Conservation (phyloP, 176 grass and related monocot genomes). For the Oryza brachyantha region DNA sequence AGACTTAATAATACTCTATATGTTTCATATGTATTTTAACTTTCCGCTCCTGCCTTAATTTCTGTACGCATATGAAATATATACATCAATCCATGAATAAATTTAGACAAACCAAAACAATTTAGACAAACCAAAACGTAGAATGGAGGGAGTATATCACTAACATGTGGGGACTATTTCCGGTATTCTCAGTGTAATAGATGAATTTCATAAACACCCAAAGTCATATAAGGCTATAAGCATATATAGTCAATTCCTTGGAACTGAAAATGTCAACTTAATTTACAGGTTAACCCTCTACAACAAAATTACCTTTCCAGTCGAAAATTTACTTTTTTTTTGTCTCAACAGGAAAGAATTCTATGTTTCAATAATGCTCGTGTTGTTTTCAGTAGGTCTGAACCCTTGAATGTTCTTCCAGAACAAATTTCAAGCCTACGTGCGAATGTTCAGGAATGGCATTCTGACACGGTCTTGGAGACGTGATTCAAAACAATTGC, state of each 20-base stretch:
- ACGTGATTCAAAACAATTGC: neutral
- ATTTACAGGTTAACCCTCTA: neutral
- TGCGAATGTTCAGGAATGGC: neutral
- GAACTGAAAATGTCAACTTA: neutral
- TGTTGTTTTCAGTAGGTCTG: neutral
- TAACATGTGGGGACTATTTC: neutral
- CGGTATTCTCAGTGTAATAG: neutral
- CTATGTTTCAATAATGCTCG: neutral
- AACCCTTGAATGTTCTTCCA: conserved; percentile 2
- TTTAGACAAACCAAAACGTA: too few species aligned
- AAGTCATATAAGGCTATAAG: neutral
- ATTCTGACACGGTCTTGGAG: neutral
- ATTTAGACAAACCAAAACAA: too few species aligned
- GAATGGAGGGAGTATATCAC: too few species aligned
- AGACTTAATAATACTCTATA: too few species aligned
- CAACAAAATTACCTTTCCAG: neutral
- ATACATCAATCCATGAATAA: too few species aligned
- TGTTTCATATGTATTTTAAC: too few species aligned
- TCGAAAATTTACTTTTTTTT: neutral
- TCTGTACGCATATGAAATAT: too few species aligned
- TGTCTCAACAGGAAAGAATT: neutral
- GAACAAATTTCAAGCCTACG: neutral
- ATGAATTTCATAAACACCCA: neutral
- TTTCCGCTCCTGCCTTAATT: too few species aligned
- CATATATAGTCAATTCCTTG: neutral